Conservation (phyloP, 441 rosid genomes). For the Arabidopsis lyrata region DNA sequence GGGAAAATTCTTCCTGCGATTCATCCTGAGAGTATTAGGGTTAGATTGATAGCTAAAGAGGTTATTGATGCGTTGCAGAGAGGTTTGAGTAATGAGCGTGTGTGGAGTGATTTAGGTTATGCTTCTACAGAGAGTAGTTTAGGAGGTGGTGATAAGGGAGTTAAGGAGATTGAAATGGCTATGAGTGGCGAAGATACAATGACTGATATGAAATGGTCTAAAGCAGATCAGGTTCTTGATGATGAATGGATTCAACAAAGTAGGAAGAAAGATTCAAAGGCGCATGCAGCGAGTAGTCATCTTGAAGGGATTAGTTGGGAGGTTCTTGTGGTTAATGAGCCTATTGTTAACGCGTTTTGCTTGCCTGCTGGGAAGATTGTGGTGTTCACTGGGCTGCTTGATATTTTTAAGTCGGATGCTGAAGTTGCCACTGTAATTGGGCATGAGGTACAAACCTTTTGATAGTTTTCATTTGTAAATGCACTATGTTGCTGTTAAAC, state of each 20-base stretch:
- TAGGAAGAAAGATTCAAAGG: slow-evolving; percentile 65
- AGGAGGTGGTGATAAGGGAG: slow-evolving; percentile 43
- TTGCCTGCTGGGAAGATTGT: slow-evolving; percentile 94
- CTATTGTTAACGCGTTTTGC: slow-evolving; percentile 79
- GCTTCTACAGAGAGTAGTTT: slow-evolving; percentile 56
- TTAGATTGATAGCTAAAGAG: slow-evolving; percentile 73
- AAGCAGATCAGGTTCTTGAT: slow-evolving; percentile 85
- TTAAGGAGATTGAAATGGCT: slow-evolving; percentile 54
- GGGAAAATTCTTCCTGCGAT: slow-evolving; percentile 81
- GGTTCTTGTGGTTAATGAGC: slow-evolving; percentile 84
- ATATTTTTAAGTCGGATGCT: slow-evolving; percentile 76
- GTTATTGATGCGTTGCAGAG: slow-evolving; percentile 80
- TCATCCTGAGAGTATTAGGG: slow-evolving; percentile 87
- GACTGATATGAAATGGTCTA: slow-evolving; percentile 55
- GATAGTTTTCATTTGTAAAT: neutral
- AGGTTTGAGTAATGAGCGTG: slow-evolving; percentile 71
- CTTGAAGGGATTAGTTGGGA: slow-evolving; percentile 93
- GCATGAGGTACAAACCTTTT: slow-evolving; percentile 68
- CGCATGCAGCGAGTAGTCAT: slow-evolving; percentile 62
- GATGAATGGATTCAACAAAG: slow-evolving; percentile 80
- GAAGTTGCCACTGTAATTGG: slow-evolving; percentile 92
- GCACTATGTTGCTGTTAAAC: neutral
- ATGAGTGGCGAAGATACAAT: slow-evolving; percentile 47
- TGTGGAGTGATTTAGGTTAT: slow-evolving; percentile 77
- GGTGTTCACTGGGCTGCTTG: slow-evolving; percentile 83